Percentiles rank a stretch among this genome's conserved stretches.
These are phyloP conservation scores for Zygnema circumcarinatum DNA, from an alignment of 139 green algal genomes.

Conservation along the genomic window DNA sequence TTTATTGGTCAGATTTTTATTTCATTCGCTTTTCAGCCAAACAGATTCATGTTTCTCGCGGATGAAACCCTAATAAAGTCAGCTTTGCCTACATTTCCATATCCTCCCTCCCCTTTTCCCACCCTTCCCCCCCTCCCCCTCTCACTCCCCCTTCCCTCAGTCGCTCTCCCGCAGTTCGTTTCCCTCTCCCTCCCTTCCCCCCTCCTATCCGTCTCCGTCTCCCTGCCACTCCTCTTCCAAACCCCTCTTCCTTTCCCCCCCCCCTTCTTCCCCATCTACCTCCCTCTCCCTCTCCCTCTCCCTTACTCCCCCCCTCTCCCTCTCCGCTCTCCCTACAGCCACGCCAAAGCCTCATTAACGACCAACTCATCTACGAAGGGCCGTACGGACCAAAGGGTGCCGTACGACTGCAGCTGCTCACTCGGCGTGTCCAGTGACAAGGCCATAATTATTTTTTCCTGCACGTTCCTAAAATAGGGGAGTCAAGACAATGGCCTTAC, in stretches of 20 bases:
- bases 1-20: background rate
- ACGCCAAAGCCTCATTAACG: background rate
- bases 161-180: background rate
- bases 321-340: background rate
- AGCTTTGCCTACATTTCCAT: background rate
- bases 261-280: background rate
- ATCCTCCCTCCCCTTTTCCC: background rate
- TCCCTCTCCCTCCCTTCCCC: background rate
- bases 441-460: conserved; percentile 1
- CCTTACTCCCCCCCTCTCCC: background rate
- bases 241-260: background rate
- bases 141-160: background rate
- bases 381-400: background rate
- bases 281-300: background rate
- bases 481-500: background rate
- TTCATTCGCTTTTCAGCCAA: background rate
- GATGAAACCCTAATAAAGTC: background rate
- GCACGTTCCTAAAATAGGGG: background rate
- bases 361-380: conserved; percentile 11
- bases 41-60: background rate
- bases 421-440: background rate
- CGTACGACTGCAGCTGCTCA: background rate
- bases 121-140: background rate
- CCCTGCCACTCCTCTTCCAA: background rate
- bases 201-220: background rate